Conservation (phyloP, 192 early-diverging fungal genomes). For the Mortierella alpina region DNA sequence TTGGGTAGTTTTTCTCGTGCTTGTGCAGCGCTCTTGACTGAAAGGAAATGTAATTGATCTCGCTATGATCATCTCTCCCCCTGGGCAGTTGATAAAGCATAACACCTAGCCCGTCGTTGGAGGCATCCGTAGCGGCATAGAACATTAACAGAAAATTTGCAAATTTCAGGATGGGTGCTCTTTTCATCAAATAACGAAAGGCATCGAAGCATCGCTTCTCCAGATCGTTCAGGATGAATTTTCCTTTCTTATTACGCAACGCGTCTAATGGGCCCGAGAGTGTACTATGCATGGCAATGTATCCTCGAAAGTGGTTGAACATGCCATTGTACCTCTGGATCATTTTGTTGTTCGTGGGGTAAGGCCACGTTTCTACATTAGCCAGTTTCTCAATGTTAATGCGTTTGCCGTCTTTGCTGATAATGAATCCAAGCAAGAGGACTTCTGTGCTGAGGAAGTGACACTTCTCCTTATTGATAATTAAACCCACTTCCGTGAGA, state of each 20-base stretch:
- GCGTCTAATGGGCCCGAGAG: conserved; percentile 21
- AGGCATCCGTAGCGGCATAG: conserved; percentile 40
- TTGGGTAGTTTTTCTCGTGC: conserved; percentile 23
- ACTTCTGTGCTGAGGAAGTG: conserved; percentile 6
- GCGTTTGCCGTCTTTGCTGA: background rate
- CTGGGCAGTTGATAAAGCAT: conserved; percentile 30
- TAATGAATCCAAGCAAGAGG: background rate
- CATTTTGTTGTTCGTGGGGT: conserved; percentile 16
- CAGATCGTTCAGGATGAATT: background rate
- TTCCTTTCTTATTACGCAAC: background rate
- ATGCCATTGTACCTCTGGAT: conserved; percentile 12
- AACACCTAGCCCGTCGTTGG: conserved; percentile 30
- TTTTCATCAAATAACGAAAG: too few species aligned
- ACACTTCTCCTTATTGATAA: conserved; percentile 10
- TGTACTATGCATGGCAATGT: too few species aligned
- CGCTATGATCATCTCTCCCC: background rate
- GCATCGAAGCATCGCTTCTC: too few species aligned
- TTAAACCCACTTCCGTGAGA: background rate
- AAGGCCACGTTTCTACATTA: conserved; percentile 12
- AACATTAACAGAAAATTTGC: conserved; percentile 11
- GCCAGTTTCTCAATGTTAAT: conserved; percentile 1
- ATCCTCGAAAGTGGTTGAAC: conserved; percentile 25
- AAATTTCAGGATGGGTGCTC: too few species aligned
- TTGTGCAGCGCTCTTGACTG: conserved; percentile 6
- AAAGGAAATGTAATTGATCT: conserved; percentile 30